These are phyloP conservation scores for Nicotiana obtusifolia DNA, from an alignment of 257 asterid species.

Conservation along the genomic window DNA sequence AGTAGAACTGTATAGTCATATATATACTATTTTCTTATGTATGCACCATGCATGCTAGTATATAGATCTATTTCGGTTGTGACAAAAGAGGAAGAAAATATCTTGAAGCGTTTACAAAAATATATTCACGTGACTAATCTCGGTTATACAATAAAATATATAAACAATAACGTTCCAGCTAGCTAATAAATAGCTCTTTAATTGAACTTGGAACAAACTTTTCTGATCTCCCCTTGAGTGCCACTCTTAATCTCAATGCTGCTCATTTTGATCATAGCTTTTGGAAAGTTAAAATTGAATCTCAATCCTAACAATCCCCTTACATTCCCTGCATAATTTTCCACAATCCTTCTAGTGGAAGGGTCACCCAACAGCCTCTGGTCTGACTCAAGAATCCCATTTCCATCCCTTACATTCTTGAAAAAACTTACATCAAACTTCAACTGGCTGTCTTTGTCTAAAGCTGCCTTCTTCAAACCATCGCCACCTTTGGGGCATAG, in stretches of 20 bases:
- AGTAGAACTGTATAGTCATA: too few species aligned
- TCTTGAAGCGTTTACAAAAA: too few species aligned
- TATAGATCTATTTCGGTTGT: too few species aligned
- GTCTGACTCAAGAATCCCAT: conserved; percentile 66
- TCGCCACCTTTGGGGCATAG: conserved; percentile 48
- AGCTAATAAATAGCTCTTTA: background rate
- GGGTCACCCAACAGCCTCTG: conserved; percentile 66
- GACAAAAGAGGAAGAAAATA: too few species aligned
- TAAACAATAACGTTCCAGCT: too few species aligned
- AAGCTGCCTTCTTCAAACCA: conserved; percentile 36
- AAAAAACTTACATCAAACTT: conserved; percentile 54
- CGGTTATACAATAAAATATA: too few species aligned
- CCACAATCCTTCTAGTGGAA: conserved; percentile 34
- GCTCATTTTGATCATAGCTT: conserved; percentile 68
- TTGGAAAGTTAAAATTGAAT: conserved; percentile 50
- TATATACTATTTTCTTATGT: too few species aligned
- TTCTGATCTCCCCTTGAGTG: conserved; percentile 61
- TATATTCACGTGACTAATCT: too few species aligned
- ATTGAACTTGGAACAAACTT: conserved; percentile 45
- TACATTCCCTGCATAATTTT: conserved; percentile 56
- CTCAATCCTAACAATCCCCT: conserved; percentile 56
- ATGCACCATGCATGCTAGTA: too few species aligned
- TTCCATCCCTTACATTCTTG: conserved; percentile 61
- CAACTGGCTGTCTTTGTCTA: conserved; percentile 47
- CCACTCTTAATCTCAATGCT: conserved; percentile 59